Evolutionary conservation across 202 grass and related monocot species (phyloP).

Genomic region (Zizania palustris): DNA sequence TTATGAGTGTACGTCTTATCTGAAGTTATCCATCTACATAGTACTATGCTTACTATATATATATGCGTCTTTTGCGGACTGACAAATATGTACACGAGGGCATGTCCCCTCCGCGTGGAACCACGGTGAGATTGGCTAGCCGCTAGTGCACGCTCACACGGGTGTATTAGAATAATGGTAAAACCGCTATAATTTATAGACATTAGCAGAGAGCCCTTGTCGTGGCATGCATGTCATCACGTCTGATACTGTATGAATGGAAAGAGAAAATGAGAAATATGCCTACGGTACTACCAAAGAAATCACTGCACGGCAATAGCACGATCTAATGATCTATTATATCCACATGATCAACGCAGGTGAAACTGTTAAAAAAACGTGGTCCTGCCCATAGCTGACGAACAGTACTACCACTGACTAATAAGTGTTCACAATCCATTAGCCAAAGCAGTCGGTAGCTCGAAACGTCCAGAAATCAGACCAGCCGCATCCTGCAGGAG

Average conservation of each 20-base stretch:
- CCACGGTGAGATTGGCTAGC: too few relatives aligned
- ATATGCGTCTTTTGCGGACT: too few relatives aligned
- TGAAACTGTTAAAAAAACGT: not conserved
- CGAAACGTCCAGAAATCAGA: not conserved
- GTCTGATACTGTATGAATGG: too few relatives aligned
- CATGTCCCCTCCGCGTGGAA: too few relatives aligned
- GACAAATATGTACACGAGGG: too few relatives aligned
- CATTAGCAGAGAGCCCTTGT: not conserved
- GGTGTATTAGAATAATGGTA: not conserved
- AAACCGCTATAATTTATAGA: not conserved
- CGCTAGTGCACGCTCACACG: too few relatives aligned
- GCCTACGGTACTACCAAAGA: not conserved
- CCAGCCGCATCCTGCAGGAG: too few relatives aligned
- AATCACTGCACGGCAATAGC: not conserved
- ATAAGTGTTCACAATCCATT: not conserved
- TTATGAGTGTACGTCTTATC: too few relatives aligned
- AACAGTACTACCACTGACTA: not conserved
- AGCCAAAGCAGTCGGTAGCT: not conserved
- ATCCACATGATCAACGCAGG: not conserved
- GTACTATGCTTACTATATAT: too few relatives aligned
- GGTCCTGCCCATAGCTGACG: not conserved
- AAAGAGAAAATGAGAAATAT: too few relatives aligned
- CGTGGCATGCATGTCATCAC: not conserved
- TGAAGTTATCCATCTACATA: too few relatives aligned
- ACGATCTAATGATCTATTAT: not conserved